Evolutionary conservation across 2,329 filamentous ascomycete genomes (phyloP), one percentile per base, ranked within the genome.

Genomic region (Penicillium hesseltinei): DNA sequence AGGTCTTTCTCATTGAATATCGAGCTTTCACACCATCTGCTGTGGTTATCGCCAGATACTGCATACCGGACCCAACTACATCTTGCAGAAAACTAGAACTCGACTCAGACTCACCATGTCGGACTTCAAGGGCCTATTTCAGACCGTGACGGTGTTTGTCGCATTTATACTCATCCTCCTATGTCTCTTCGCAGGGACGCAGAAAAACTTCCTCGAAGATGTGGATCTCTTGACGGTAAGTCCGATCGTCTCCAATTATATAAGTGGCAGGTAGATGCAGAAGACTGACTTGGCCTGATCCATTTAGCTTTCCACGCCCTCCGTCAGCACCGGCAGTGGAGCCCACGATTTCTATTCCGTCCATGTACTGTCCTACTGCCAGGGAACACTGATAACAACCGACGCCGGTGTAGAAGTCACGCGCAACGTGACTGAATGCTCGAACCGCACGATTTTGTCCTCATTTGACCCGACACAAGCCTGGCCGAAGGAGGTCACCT

Each of bases 301-400:
- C n/a, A 52, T 69, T 54, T 73, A 80, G 65, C 70, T 73, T 42
- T 71, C 71, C 50, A 68, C 69, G 9, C 63, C 69, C 2, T 55
- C 62, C 19, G 47, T 83, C 27, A 78, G 80, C 21, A 69, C 77
- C 45, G 70, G 76, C 19, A 71, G 86, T 17, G 81, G 83, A 38
- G 75, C 87, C 36, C 77, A 83, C 40, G 81, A 87, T 70, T 88
- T 83, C 72, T 88, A 88, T 74, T 81, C 79, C 21, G 77, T 82
- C 17, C 84, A 88, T 69, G 66, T 87, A 54, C 80, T 87, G 72
- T 78, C 83, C 69, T 84, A 82, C 73, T 88, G 86, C 73, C 77
- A 80, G 59, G 79, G 80, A 21, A 70, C 62, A 29, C 76, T 75
- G 49, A 59, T 62, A 10, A 68, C 72, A 2, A 59, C 79, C 47